Evolutionary conservation across 331 rosid species (phyloP), one percentile per base, ranked within the genome.

Genomic region (Pyrus hybrid): DNA sequence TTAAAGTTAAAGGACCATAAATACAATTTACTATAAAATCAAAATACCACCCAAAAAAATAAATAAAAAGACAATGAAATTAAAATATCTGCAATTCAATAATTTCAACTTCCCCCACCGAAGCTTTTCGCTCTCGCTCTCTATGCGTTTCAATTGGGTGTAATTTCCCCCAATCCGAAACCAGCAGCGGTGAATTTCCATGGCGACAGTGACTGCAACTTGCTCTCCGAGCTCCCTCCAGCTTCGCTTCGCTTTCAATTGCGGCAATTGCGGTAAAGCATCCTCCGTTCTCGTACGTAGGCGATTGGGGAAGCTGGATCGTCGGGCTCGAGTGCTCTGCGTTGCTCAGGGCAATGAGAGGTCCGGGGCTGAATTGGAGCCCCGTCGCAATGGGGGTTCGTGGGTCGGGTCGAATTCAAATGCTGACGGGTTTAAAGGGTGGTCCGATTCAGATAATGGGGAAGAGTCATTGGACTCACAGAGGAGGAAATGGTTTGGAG

Each of bases 171-270:
- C 73, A 56, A 37, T 69, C 67, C 45, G 49, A 61, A 17, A 25
- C 47, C 32, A n/a, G 17, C 33, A 77, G 41, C 33, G 28, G 51
- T 54, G 57, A 26, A 41, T 71, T 75, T 77, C 13, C 74, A 91
- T 91, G 97, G 95, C 97, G 72, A 83, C 88, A 30, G 64, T 77
- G 75, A 62, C 79, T 23, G 80, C 90, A 16, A 82, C 96, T 12
- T 90, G 87, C 73, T 86, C 89, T 4, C 97, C 97, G 66, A 89
- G 85, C 84, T 92, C 99, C 33, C 99, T 86, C 16, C 97, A 92
- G 91, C 96, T 94, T 9, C 90, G 96, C 61, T 80, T 86, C 47
- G 97, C 96, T 73, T 72, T 90, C 29, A 88, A 78, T 76, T 77
- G 68, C 32, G 60, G 83, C 37, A 82, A 76, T 73, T 79, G 63